Base-by-base conservation (phyloP, 345 rosid species). In the Eutrema heterophyllum region DNA sequence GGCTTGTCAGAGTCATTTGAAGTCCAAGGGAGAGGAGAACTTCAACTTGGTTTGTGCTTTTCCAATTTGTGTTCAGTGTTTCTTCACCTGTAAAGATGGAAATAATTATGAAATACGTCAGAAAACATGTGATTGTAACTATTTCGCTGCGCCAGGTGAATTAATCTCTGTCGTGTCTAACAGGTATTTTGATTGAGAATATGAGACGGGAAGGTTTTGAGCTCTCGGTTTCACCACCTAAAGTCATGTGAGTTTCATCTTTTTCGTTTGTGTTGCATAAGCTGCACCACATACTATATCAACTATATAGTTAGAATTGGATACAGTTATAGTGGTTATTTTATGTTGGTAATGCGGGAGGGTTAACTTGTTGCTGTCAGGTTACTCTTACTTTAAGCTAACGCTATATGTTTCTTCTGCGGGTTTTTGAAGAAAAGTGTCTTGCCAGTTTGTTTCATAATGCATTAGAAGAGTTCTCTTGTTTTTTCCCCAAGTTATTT, bases 121-220 rank as follows among this genome's bases (percentile, higher is more conserved):
- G 40, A 69, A 60, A 62, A 52, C 33, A n/a, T 60, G 50, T 36
- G 35, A 30, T 24, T 64, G 36, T 64, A 48, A 24, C 12, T 70
- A 35, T 68, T 15, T 77, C 54, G 41, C 11, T 69, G 7, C 45
- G 60, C 38, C 36, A 27, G 18, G 66, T 76, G 49, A 64, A 56
- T 26, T 66, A 72, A 45, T 64, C 44, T 16, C 50, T 77, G 24
- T 75, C 40, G 15, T 73, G 18, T 68, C 33, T 61, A 77, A 73
- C 88, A 95, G 98, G 97, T 69, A 95, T 95, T 78, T 82, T 95
- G 80, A 90, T 95, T 70, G 98, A 95, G 91, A 95, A 95, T 81
- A 90, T 95, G 99, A 86, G 99, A 79, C 89, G 98, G 39, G 99
- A 92, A 89, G 96, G 99, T 68, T 92, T 88, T 82, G 99, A 92